Conservation (phyloP, 768 basidiomycete genomes). For the Crucibulum laeve region DNA sequence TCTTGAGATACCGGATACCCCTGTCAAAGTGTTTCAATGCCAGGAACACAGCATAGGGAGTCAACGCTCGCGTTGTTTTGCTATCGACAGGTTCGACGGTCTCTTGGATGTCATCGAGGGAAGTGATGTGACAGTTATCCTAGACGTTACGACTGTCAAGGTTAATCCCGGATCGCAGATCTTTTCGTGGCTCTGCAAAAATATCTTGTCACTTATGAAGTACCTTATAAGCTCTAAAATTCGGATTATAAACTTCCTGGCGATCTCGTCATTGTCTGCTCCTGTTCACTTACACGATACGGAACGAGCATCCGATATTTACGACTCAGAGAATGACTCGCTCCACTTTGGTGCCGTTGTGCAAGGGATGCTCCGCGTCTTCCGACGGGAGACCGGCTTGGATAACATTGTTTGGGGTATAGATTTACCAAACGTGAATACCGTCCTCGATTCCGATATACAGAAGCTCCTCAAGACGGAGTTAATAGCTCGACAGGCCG, state of each 20-base stretch:
- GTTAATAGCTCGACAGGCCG: neutral
- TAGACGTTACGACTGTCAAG: conserved; percentile 15
- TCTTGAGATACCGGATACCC: conserved; percentile 9
- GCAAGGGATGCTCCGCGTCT: conserved; percentile 24
- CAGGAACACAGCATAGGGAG: conserved; percentile 2
- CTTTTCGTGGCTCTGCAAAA: conserved; percentile 12
- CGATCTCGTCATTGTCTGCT: neutral
- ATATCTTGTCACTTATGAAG: conserved; percentile 18
- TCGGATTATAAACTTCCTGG: neutral
- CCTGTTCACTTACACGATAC: neutral
- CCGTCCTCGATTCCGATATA: neutral
- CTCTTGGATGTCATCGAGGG: conserved; percentile 10
- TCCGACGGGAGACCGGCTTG: conserved; percentile 19
- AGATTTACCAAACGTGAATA: conserved; percentile 12
- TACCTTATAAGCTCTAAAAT: conserved; percentile 10
- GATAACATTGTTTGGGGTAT: conserved; percentile 14
- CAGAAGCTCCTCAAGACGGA: neutral
- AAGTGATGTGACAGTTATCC: conserved; percentile 13
- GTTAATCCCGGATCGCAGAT: conserved; percentile 12
- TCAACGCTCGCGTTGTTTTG: conserved; percentile 8
- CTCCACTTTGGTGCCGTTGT: conserved; percentile 13
- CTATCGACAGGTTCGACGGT: conserved; percentile 7
- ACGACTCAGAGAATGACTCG: neutral
- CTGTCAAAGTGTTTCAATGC: conserved; percentile 6
- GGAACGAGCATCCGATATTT: neutral